Evolutionary conservation across 1,284 basidiomycete genomes (phyloP), one percentile per base, ranked within the genome.

Genomic region (Clitocybe nebularis): DNA sequence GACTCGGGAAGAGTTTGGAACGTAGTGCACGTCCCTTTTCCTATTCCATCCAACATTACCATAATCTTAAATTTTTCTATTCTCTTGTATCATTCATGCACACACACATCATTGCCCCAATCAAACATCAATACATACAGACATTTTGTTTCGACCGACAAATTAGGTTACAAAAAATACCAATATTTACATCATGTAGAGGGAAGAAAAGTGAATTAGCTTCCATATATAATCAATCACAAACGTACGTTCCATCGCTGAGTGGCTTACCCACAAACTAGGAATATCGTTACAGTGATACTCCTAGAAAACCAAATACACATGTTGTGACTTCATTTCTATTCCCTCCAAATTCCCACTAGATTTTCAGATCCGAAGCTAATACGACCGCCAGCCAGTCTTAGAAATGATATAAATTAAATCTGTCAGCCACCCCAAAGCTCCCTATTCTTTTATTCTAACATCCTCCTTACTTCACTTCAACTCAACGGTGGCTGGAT

Each of bases 21-120:
- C 55, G 65, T 66, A 68, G 66, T 62, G 63, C 63, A 64, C 64
- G 59, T 59, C 62, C 59, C 52, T 58, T 58, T 61, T 58, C 58
- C 57, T 49, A 47, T 50, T 47, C 46, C 39, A 46, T 39, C 41
- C 45, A 48, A 56, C 58, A 55, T 49, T 55, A 58, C 53, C 52
- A 56, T 63, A 58, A 66, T 57, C 41, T 61, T 61, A 51, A 46
- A 49, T 50, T 52, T 42, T 37, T 44, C 47, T 45, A 51, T 45
- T 50, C 48, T 41, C 45, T 52, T 48, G 47, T 54, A 45, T 46
- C 46, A 50, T 52, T 45, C 52, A 56, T 42, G 54, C 55, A 59
- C 48, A n/a, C 55, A 37, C 53, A 52, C 59, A 60, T 55, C 57
- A 64, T 57, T 57, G 56, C 45, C 55, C 53, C 54, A 56, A 53